Base-by-base conservation (phyloP, 352 stramenopile genomes). In the Phytophthora fragariae region DNA sequence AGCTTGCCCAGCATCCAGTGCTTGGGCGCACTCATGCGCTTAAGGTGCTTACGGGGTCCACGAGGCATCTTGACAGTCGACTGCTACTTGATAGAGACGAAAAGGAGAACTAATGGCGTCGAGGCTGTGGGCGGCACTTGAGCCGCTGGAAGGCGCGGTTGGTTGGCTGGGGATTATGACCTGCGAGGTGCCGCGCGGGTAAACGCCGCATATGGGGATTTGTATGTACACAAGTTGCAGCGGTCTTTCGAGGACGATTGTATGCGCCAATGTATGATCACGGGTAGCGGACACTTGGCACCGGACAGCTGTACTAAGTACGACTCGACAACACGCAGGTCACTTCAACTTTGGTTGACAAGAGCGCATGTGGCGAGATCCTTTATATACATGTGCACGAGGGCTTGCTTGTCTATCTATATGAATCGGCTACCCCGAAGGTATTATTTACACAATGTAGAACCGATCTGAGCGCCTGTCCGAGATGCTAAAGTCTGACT, bases 1-100 rank as follows among this genome's bases (percentile, higher is more conserved):
- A 97, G 85, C 83, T 97, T 96, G 76, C 86, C 88, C 56, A 95
- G 89, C 88, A 95, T 95, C 90, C 89, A 96, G 89, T 95, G 89
- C 85, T 95, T 95, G 65, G 86, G 88, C 68, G 88, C 88, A 58
- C 75, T 89, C 84, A 95, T 89, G 85, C 88, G 90, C 88, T 95
- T 97, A 8, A 97, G 74, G 84, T 95, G 90, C 76, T 94, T 93
- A 86, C 88, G 87, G 74, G 89, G 89, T 84, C 89, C 89, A 85
- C 89, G 89, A 75, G 89, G 89, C 89, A 95, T 95, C 39, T 76
- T 90, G 72, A 74, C 77, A 47, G 66, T 71, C 29, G 57, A 63
- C 62, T 27, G 24, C 24, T 71, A 65, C 62, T 82, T 72, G 55
- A 65, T 75, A 65, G 61, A 75, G 71, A 80, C 57, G 64, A 87